Conservation (phyloP, 768 basidiomycete species). For the Rubroboletus pulcherrimus region DNA sequence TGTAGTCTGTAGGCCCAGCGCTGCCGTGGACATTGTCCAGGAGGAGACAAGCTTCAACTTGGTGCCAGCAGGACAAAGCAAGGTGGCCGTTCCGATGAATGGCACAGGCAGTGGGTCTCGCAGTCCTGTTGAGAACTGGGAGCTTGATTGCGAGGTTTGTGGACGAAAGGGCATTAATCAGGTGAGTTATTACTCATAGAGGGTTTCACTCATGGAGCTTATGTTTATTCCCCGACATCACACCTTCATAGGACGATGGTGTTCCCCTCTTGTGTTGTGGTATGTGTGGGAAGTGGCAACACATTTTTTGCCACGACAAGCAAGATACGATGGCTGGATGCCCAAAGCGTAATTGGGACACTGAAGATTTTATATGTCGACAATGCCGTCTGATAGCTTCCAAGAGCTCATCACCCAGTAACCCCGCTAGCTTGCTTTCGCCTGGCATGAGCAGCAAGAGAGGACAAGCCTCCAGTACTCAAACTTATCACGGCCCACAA, state of each 20-base stretch:
- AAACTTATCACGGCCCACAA: conserved; percentile 10
- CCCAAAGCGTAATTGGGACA: conserved; percentile 75
- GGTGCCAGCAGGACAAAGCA: conserved; percentile 2
- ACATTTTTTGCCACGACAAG: conserved; percentile 78
- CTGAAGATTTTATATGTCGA: conserved; percentile 77
- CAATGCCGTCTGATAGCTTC: conserved; percentile 41
- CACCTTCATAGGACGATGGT: conserved; percentile 63
- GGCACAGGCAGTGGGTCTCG: conserved; percentile 44
- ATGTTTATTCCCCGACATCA: conserved; percentile 5
- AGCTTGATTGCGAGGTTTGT: conserved; percentile 87
- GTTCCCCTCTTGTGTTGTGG: conserved; percentile 80
- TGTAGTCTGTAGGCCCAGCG: conserved; percentile 9
- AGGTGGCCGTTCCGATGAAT: conserved; percentile 16
- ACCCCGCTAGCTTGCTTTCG: conserved; percentile 3
- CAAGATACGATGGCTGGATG: conserved; percentile 62
- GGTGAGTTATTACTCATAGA: conserved; percentile 40
- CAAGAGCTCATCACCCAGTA: conserved; percentile 7
- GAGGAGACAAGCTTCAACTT: background rate
- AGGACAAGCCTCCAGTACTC: conserved; percentile 11
- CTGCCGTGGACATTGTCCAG: background rate
- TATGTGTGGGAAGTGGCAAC: conserved; percentile 83
- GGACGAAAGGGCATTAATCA: conserved; percentile 65
- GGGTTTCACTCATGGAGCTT: conserved; percentile 20
- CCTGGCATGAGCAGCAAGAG: conserved; percentile 5
- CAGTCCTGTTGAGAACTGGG: conserved; percentile 70